These are phyloP conservation scores for Lunularia cruciata DNA, from an alignment of 225 moss, liverwort and hornwort species.

Conservation along the genomic window DNA sequence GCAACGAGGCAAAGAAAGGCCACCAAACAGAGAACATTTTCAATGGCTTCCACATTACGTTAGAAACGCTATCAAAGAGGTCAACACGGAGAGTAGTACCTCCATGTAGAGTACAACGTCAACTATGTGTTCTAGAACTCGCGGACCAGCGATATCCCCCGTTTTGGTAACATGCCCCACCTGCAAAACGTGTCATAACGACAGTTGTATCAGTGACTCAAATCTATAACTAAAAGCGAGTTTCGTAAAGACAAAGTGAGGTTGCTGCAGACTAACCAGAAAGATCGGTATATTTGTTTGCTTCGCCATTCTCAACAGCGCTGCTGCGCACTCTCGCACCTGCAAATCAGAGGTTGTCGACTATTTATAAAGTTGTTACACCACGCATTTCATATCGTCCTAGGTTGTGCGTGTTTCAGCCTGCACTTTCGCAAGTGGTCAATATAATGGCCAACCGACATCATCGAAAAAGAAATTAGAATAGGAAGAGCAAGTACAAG, in stretches of 20 bases:
- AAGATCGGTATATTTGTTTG: slow-evolving; percentile 89
- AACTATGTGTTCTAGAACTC: slow-evolving; percentile 93
- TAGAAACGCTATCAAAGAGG: background rate
- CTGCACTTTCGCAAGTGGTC: background rate
- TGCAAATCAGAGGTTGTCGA: slow-evolving; percentile 20
- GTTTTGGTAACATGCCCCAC: slow-evolving; percentile 99
- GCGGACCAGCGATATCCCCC: slow-evolving; percentile 97
- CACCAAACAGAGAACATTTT: background rate
- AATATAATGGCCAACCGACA: background rate
- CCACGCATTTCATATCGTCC: no score
- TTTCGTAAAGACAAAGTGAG: background rate
- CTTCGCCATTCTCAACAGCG: slow-evolving; percentile 86
- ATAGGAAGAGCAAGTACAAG: no score
- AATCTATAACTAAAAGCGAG: background rate
- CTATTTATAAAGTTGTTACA: no score
- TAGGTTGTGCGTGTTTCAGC: no score
- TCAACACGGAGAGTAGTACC: slow-evolving; percentile 42
- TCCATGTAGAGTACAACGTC: slow-evolving; percentile 99
- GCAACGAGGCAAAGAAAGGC: no score
- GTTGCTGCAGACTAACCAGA: slow-evolving; percentile 47
- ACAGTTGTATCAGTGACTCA: background rate
- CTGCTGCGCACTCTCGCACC: slow-evolving; percentile 98
- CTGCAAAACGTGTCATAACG: slow-evolving; percentile 35
- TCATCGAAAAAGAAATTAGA: no score
- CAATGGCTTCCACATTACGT: background rate